Evolutionary conservation across 768 basidiomycete species (phyloP), one percentile per base, ranked within the genome.

Genomic region (Russula olivacea): DNA sequence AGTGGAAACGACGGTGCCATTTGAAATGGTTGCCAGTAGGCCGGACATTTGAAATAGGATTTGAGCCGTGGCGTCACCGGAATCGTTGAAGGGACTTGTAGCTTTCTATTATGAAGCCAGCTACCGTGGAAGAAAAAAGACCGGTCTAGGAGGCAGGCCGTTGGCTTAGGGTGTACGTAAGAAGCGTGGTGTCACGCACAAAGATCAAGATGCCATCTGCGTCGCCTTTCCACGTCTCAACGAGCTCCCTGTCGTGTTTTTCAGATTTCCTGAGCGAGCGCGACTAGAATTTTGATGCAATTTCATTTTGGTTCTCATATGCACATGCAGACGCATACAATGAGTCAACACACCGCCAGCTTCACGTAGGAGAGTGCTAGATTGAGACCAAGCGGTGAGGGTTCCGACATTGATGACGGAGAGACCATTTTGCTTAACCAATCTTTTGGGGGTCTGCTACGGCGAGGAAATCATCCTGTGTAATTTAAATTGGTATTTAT

Each of bases 131-230:
- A 45, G 55, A 48, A 43, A 62, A 58, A 3, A 40, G 61, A 32
- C 56, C 47, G 4, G 56, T 52, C 61, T 63, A 21, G 1, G 23
- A 15, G 11, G 8, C 3, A 34, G 7, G 10, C 15, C 15, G 4
- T 15, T 48, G 17, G 2, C 12, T 3, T 49, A 7, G 9, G 11
- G 21, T 34, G 56, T 4, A 36, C 3, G 28, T 3, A 9, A 19
- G 19, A 38, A 17, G 5, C 7, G 23, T 6, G 23, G 12, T 3
- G 0, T 38, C 34, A 58, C 61, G 21, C 21, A 58, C 61, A 41
- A 62, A 49, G 38, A 57, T 61, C 21, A 56, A 23, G 11, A 61
- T 61, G 1, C 54, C 55, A 10, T 60, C 51, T 43, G 59, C 59
- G 41, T 53, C 50, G 15, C 59, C 51, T 32, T 53, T 38, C 50